Conservation (phyloP, 2,329 filamentous ascomycete genomes). For the Rachicladosporium sp. region DNA sequence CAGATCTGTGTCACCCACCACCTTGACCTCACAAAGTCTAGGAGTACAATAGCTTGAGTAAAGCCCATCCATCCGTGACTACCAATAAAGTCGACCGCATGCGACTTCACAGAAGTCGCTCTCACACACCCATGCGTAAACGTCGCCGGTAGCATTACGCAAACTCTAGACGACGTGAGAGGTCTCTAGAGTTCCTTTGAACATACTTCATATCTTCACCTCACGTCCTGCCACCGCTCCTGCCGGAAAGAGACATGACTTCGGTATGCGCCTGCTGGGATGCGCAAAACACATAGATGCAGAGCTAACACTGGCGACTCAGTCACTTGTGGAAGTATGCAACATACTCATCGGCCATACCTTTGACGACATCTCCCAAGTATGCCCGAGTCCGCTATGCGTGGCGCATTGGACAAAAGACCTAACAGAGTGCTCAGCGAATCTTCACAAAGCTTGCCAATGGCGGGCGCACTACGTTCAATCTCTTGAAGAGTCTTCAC, state of each 20-base stretch:
- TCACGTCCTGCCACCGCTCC: background rate
- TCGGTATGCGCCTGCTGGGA: conserved; percentile 6
- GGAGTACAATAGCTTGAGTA: no score
- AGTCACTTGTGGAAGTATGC: conserved; percentile 78
- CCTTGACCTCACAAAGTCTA: no score
- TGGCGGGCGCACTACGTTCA: conserved; percentile 61
- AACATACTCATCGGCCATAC: conserved; percentile 77
- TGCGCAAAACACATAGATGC: conserved; percentile 3
- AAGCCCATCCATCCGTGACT: no score
- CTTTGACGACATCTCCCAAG: conserved; percentile 83
- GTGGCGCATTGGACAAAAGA: conserved; percentile 3
- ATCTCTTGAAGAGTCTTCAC: conserved; percentile 57
- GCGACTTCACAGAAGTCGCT: background rate
- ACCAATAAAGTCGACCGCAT: no score
- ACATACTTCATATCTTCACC: no score
- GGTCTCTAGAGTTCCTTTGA: conserved; percentile 20
- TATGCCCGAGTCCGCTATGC: conserved; percentile 37
- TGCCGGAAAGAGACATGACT: conserved; percentile 5
- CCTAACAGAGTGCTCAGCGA: conserved; percentile 42
- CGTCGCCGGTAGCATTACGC: conserved; percentile 16
- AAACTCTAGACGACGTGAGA: conserved; percentile 25
- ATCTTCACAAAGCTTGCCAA: conserved; percentile 70
- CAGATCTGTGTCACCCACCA: no score
- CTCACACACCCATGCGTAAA: conserved; percentile 17
- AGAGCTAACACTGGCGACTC: conserved; percentile 25